Conservation (phyloP, 169 alveolate genomes). For the Plasmodium cynomolgi region DNA sequence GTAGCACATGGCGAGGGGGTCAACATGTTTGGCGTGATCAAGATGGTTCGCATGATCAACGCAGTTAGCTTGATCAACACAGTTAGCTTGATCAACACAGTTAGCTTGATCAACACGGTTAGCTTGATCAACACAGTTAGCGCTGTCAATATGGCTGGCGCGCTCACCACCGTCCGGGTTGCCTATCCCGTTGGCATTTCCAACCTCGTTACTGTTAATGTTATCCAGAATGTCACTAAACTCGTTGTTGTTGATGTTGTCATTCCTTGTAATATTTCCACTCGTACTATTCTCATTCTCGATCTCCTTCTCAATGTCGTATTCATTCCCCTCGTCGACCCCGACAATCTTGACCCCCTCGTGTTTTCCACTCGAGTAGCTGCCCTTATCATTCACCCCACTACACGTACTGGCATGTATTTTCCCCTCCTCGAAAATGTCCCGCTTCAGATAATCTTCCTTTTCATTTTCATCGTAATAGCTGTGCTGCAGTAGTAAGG, state of each 20-base stretch:
- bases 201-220: background rate
- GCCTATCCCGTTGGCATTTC: background rate
- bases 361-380: background rate
- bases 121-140: too few species aligned
- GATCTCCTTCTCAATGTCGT: background rate
- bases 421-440: background rate
- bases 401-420: background rate
- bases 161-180: background rate
- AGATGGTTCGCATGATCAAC: background rate
- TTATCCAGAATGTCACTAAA: background rate
- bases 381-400: background rate
- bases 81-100: background rate
- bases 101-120: background rate
- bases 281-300: constrained; percentile 4
- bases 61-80: background rate
- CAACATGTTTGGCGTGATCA: background rate
- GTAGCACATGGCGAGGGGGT: background rate
- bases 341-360: background rate
- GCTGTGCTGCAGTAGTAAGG: constrained; percentile 34
- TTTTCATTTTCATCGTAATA: constrained; percentile 40
- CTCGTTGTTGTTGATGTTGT: background rate
- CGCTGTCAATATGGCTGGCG: background rate
- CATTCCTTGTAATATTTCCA: background rate
- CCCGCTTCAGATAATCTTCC: background rate
- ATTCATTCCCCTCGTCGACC: background rate